These are phyloP conservation scores for Paxillus ammoniavirescens DNA, from an alignment of 768 basidiomycete species.

Conservation along the genomic window DNA sequence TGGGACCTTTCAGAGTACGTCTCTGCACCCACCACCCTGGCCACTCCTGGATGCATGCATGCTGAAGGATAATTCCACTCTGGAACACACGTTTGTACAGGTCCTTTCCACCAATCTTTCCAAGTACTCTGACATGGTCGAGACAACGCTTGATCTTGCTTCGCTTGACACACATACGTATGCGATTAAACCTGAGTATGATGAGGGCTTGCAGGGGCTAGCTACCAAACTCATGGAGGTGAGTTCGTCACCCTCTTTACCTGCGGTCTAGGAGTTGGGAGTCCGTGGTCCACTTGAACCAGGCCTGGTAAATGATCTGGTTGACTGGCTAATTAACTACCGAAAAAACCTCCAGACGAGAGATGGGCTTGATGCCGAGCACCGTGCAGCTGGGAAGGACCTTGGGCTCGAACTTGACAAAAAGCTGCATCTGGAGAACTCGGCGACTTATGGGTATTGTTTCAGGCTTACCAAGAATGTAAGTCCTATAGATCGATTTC, in stretches of 20 bases:
- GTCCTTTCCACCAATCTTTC: slow-evolving; percentile 58
- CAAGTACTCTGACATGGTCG: slow-evolving; percentile 92
- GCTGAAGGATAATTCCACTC: not conserved
- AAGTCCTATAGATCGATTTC: slow-evolving; percentile 22
- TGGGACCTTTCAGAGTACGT: slow-evolving; percentile 57
- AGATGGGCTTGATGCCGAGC: slow-evolving; percentile 83
- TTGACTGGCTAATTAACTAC: not conserved
- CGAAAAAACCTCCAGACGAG: slow-evolving; percentile 42
- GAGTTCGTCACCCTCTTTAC: slow-evolving; percentile 1
- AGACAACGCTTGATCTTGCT: slow-evolving; percentile 89
- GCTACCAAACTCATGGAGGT: slow-evolving; percentile 65
- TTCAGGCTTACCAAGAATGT: slow-evolving; percentile 92
- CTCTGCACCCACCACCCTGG: not conserved
- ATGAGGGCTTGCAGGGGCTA: slow-evolving; percentile 67
- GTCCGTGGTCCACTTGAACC: not conserved
- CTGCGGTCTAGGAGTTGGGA: not conserved
- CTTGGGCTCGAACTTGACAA: slow-evolving; percentile 86
- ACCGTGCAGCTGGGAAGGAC: slow-evolving; percentile 63
- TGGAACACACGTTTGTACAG: slow-evolving; percentile 36
- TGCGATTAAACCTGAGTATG: slow-evolving; percentile 91
- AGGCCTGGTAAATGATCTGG: not conserved
- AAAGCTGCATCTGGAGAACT: slow-evolving; percentile 94
- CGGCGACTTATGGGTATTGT: slow-evolving; percentile 85
- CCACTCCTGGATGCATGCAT: not conserved
- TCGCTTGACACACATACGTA: slow-evolving; percentile 84